Conservation (phyloP, 2,329 filamentous ascomycete genomes). For the Colletotrichum sublineola region DNA sequence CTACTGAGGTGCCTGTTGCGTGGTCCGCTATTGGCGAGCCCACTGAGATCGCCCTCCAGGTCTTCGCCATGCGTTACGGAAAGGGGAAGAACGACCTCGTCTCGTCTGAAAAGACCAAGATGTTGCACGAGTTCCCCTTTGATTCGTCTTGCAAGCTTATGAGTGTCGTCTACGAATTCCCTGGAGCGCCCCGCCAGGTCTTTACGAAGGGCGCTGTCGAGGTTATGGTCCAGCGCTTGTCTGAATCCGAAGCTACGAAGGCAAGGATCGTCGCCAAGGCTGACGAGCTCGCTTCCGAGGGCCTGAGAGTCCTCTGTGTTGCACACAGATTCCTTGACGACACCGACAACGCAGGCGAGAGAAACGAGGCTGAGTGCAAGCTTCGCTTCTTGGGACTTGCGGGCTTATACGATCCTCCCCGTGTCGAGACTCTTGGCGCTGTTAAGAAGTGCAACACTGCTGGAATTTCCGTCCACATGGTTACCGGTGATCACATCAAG, state of each 20-base stretch:
- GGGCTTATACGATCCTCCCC: slow-evolving; percentile 80
- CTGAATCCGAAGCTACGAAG: slow-evolving; percentile 62
- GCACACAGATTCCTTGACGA: slow-evolving; percentile 64
- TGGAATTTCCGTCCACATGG: slow-evolving; percentile 77
- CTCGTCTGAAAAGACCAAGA: slow-evolving; percentile 54
- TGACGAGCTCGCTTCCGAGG: slow-evolving; percentile 70
- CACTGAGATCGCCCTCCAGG: slow-evolving; percentile 81
- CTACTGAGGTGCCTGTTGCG: slow-evolving; percentile 52
- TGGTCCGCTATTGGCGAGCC: slow-evolving; percentile 76
- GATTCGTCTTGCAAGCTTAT: slow-evolving; percentile 82
- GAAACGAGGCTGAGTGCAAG: slow-evolving; percentile 66
- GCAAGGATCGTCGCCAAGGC: slow-evolving; percentile 62
- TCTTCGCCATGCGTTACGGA: slow-evolving; percentile 78
- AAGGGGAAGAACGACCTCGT: slow-evolving; percentile 58
- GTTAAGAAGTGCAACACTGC: slow-evolving; percentile 71
- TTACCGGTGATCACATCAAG: slow-evolving; percentile 77
- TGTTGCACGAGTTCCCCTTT: slow-evolving; percentile 78
- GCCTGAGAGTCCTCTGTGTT: slow-evolving; percentile 77
- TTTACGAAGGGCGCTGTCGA: slow-evolving; percentile 73
- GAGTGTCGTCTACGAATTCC: slow-evolving; percentile 73
- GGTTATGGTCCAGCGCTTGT: slow-evolving; percentile 66
- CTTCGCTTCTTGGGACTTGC: slow-evolving; percentile 78
- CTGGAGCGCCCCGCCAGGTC: slow-evolving; percentile 53
- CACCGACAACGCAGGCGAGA: slow-evolving; percentile 58
- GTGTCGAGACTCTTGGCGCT: slow-evolving; percentile 73